Percentiles rank a stretch among this genome's conserved stretches.
These are phyloP conservation scores for Aspergillus aculeatinus DNA, from an alignment of 2,329 filamentous ascomycete genomes.

Conservation along the genomic window DNA sequence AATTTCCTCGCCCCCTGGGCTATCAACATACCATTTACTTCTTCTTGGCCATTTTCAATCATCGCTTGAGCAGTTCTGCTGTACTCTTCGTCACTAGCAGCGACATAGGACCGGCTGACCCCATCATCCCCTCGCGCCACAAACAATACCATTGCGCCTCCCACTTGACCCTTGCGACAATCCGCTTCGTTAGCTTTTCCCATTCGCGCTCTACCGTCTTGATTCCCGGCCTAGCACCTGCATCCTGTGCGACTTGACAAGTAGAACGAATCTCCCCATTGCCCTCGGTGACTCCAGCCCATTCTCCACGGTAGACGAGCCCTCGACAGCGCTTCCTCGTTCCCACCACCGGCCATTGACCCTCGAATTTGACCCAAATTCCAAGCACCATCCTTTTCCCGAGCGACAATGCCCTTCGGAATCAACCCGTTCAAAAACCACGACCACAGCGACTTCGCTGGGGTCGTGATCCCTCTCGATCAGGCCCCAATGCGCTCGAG, in stretches of 20 bases:
- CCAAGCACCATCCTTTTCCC: neutral
- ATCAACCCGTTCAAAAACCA: conserved; percentile 53
- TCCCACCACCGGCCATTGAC: too few relatives aligned
- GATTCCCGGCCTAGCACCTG: neutral
- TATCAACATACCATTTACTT: conserved; percentile 16
- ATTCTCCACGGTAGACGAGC: neutral
- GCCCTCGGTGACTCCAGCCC: neutral
- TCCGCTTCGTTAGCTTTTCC: neutral
- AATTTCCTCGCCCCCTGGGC: neutral
- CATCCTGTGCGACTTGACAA: neutral
- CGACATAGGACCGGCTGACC: neutral
- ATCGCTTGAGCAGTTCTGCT: conserved; percentile 7
- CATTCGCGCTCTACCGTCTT: neutral
- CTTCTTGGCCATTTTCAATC: conserved; percentile 10
- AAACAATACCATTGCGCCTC: conserved; percentile 7
- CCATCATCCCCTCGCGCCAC: neutral
- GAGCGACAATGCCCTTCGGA: conserved; percentile 31
- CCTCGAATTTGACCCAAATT: neutral
- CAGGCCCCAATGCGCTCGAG: conserved; percentile 40
- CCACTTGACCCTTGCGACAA: conserved; percentile 10
- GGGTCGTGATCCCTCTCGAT: conserved; percentile 52
- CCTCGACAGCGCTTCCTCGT: neutral
- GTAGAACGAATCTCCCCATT: neutral
- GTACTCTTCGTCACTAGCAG: conserved; percentile 13
- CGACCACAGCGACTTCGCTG: conserved; percentile 52